Base-by-base conservation (phyloP, 139 green algal species). In the Chlorella sp. region DNA sequence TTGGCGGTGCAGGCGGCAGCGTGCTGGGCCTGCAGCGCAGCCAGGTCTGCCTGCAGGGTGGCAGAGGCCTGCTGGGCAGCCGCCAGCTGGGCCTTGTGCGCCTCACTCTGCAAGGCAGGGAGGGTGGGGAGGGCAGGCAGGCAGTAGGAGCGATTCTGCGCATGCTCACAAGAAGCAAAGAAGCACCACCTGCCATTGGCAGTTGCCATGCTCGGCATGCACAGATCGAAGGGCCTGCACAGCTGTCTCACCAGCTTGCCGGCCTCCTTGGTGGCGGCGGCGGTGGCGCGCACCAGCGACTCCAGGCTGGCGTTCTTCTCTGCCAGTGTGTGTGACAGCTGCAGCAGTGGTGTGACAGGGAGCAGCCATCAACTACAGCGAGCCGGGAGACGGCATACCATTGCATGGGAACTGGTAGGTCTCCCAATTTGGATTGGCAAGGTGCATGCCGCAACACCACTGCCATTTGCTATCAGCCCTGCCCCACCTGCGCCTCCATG, bases 251-350 rank as follows among this genome's bases (percentile, higher is more conserved):
- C 74, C 74, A 70, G 30, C 74, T 69, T 65, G 56, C 62, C 85
- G 38, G 80, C 85, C 36, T 84, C 72, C 41, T 74, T 84, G 34
- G 85, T 68, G 34, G 85, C 80, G 36, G 56, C 47, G 26, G 85
- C 85, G 34, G 69, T 82, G 60, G 71, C 85, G 25, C 81, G 80
- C 32, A 78, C 83, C 57, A 89, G 84, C 15, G 80, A 83, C 23
- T 86, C 85, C 41, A 87, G 39, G 26, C 28, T 62, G 51, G 80
- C 85, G 12, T 87, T 57, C 70, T 89, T 87, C 71, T 89, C 85
- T 6, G 28, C 18, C 32, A 28, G 47, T 0, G 30, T 51, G 12
- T 67, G 39, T 13, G 75, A 30, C 38, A 88, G 16, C 67, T 86
- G 28, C 63, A 69, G n/a, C n/a, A n/a, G n/a, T n/a, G n/a, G n/a